These are phyloP conservation scores for Aspergillus campestris DNA, from an alignment of 495 filamentous ascomycete species.

Conservation along the genomic window DNA sequence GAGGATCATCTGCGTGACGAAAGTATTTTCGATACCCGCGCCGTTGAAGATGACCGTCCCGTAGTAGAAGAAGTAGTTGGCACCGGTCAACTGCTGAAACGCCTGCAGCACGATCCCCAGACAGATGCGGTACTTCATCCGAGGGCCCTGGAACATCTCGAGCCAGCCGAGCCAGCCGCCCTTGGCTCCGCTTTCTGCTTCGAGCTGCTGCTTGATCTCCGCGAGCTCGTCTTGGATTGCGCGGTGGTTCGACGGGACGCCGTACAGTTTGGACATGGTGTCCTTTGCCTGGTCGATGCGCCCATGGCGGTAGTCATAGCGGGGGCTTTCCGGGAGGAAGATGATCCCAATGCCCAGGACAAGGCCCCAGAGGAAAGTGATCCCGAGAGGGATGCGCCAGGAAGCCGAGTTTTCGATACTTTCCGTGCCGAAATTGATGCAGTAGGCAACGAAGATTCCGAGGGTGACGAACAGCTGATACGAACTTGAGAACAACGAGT, in stretches of 20 bases:
- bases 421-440: constrained; percentile 68
- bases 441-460: constrained; percentile 69
- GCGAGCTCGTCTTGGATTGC: constrained; percentile 57
- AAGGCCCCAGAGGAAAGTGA: constrained; percentile 64
- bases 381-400: constrained; percentile 72
- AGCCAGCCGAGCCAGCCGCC: constrained; percentile 18
- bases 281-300: constrained; percentile 50
- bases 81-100: constrained; percentile 32
- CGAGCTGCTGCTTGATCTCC: constrained; percentile 49
- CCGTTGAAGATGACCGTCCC: constrained; percentile 62
- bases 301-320: constrained; percentile 56
- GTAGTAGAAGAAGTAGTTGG: constrained; percentile 67
- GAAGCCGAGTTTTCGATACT: constrained; percentile 31
- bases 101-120: constrained; percentile 58
- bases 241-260: constrained; percentile 51
- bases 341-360: constrained; percentile 58
- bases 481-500: constrained; percentile 8
- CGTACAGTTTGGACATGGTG: constrained; percentile 61
- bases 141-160: constrained; percentile 52
- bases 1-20: constrained; percentile 64
- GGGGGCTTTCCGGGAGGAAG: constrained; percentile 63
- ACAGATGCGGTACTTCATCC: constrained; percentile 57
- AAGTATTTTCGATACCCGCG: constrained; percentile 57
- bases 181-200: constrained; percentile 42
- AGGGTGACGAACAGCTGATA: constrained; percentile 83